Percentiles rank a stretch among this genome's conserved stretches.
These are phyloP conservation scores for Dothideomycetes sp. DNA, from an alignment of 2,329 filamentous ascomycete genomes.

Conservation along the genomic window DNA sequence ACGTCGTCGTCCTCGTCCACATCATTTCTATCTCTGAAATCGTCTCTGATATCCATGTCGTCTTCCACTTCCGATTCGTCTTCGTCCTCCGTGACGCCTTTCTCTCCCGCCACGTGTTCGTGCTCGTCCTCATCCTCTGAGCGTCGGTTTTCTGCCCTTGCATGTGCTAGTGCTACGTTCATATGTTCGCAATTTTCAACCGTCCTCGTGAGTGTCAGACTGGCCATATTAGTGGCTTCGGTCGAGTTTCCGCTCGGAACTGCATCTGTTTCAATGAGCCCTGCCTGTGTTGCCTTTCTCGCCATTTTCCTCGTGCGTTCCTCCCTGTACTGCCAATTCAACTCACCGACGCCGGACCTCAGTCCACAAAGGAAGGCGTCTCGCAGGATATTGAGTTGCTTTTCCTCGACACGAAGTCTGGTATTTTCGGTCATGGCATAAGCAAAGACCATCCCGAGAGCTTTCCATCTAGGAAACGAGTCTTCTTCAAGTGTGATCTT, in stretches of 20 bases:
- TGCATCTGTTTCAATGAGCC: background rate
- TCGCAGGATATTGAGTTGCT: background rate
- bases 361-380: slow-evolving; percentile 1
- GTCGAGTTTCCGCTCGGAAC: too few relatives aligned
- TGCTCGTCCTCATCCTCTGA: background rate
- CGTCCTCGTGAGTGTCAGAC: background rate
- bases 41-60: too few relatives aligned
- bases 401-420: background rate
- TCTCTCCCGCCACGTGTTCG: background rate
- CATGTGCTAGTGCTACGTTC: background rate
- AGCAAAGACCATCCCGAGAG: background rate
- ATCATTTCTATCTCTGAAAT: too few relatives aligned
- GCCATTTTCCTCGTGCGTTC: background rate
- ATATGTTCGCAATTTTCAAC: background rate
- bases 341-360: background rate
- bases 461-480: background rate
- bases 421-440: background rate
- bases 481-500: background rate
- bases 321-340: slow-evolving; percentile 2
- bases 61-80: background rate
- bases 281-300: background rate
- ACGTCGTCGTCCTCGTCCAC: too few relatives aligned
- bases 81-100: background rate
- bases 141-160: background rate
- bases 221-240: background rate